Evolutionary conservation across 805 yeast species (phyloP).

Genomic region (Lipomyces chichibuensis): DNA sequence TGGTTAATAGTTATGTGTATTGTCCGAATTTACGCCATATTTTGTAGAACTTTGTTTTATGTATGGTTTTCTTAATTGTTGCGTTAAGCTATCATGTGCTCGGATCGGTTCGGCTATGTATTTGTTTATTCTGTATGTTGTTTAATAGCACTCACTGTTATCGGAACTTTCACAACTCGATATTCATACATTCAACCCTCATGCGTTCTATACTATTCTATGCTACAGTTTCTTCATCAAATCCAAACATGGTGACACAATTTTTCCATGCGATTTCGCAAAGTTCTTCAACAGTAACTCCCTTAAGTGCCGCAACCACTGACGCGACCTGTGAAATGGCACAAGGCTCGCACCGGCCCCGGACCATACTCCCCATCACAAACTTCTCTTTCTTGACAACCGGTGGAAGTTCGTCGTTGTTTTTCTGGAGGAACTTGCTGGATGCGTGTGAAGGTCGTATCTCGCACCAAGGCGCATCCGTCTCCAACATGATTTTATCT

Average conservation of each 20-base stretch:
- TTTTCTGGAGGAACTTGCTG: slow-evolving; percentile 51
- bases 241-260: slow-evolving; percentile 51
- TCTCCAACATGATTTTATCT: slow-evolving; percentile 71
- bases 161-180: not conserved
- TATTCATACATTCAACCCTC: not conserved
- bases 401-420: slow-evolving; percentile 2
- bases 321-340: slow-evolving; percentile 78
- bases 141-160: not conserved
- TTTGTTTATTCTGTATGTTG: not conserved
- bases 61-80: not conserved
- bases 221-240: slow-evolving; percentile 10
- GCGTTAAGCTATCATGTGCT: not conserved
- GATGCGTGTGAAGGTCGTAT: slow-evolving; percentile 81
- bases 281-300: slow-evolving; percentile 50
- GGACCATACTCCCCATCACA: slow-evolving; percentile 55
- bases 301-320: slow-evolving; percentile 58
- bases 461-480: slow-evolving; percentile 98
- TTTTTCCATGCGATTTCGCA: slow-evolving; percentile 58
- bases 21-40: not conserved
- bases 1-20: not conserved
- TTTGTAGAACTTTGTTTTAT: not conserved
- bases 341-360: slow-evolving; percentile 92
- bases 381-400: slow-evolving; percentile 67
- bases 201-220: not conserved
- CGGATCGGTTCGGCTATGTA: slow-evolving; percentile 3